Evolutionary conservation across 352 stramenopile species (phyloP), one percentile per base, ranked within the genome.

Genomic region (Pythium oligandrum): DNA sequence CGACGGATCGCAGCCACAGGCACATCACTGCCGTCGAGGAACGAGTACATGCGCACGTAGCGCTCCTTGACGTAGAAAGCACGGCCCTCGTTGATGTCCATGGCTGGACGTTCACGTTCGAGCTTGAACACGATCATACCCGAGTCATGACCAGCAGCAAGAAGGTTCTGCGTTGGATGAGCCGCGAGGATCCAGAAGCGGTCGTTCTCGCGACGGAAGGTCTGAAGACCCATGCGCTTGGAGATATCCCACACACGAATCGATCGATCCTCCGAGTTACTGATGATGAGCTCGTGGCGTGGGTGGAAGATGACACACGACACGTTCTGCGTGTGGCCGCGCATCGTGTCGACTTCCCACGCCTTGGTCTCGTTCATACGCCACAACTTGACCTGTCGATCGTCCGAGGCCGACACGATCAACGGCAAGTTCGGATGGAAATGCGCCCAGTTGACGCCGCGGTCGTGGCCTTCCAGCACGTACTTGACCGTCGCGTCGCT

Each of bases 121-220:
- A 98, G 78, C 73, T 99, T 99, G 77, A 99, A 99, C 10, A 99
- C 97, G 72, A 99, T 98, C 94, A 99, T 98, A 66, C 97, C 97
- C n/a, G 89, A 98, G 75, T 99, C 97, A 67, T 99, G 97, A 48
- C 97, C 97, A 3, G 97, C 97, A 17, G 97, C 97, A 33, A 99
- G 78, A 35, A 99, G 75, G 71, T 99, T 99, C 69, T 99, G 96
- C 45, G 85, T 88, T 34, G 91, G 86, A 73, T 99, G 97, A 0
- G 96, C 96, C 0, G 93, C 87, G 26, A 95, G 66, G 65, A 99
- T 98, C 97, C 97, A 99, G 71, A 99, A 99, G 34, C 97, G 92
- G 73, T 99, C 97, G 54, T 98, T 98, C 79, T 99, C 97, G 26
- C 97, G 85, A 40, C 97, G 91, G 73, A 99, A 99, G 0, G 96